Base-by-base conservation (phyloP, 306 rosid genomes). In the Castanopsis chinensis region DNA sequence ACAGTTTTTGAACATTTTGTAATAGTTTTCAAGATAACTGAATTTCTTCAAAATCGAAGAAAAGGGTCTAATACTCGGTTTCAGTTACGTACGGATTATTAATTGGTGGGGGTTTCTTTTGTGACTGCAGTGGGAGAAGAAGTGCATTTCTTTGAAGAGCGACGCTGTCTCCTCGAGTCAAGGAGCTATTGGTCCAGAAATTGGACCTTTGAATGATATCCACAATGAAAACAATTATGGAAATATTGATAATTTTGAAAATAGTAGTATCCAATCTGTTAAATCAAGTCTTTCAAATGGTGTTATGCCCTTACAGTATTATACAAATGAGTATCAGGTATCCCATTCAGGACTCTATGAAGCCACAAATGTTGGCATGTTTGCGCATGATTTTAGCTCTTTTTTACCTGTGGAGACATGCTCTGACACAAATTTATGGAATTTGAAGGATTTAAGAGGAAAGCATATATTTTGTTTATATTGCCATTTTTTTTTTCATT, bases 41-140 rank as follows among this genome's bases (percentile, higher is more conserved):
- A 45, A 9, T 45, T 45, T 9, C 52, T 45, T 45, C 52, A 45
- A 45, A 45, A 45, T 45, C 4, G 52, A 45, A 45, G 52, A 3
- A 3, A 45, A 45, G 4, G 1, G 52, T 45, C 52, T 45, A 3
- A 45, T 45, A 45, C 52, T 45, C 0, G 13, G 52, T 45, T 45
- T 45, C 52, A 12, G 13, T 45, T 41, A 56, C n/a, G 49, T 61
- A 68, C 35, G 7, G 74, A 49, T 75, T 81, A 55, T 41, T 90
- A 45, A 85, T 51, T 5, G 11, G 14, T 70, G 28, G 78, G 71
- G 20, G 12, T 58, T 87, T 69, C 56, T 78, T 67, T 67, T 83
- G 56, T 51, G 64, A 54, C 49, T 88, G 82, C 91, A 95, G 98
- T 95, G 99, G 98, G 92, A 95, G 83, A 93, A 91, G 86, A 90